These are phyloP conservation scores for Stellera chamaejasme DNA, from an alignment of 345 rosid species.

Conservation along the genomic window DNA sequence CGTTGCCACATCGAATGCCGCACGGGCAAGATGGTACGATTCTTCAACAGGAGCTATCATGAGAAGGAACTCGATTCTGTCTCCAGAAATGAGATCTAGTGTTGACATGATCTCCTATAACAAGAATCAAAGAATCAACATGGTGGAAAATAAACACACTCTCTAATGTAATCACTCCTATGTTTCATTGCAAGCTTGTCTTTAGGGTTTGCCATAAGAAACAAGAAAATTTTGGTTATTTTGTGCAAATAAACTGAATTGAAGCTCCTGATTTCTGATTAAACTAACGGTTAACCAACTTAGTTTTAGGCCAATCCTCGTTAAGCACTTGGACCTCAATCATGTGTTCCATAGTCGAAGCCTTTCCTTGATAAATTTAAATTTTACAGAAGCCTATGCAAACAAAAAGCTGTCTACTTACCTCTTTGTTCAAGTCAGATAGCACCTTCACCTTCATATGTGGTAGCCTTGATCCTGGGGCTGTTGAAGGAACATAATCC, in stretches of 20 bases:
- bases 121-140: conserved; percentile 1
- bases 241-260: not conserved
- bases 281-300: no score
- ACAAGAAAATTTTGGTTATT: not conserved
- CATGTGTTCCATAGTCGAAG: no score
- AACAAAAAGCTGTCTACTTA: conserved; percentile 7
- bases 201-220: not conserved
- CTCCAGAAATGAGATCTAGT: conserved; percentile 55
- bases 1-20: conserved; percentile 43
- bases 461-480: conserved; percentile 86
- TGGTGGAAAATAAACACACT: not conserved
- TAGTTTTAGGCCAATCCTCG: not conserved
- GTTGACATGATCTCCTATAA: conserved; percentile 51
- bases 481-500: conserved; percentile 71
- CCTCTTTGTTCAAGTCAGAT: conserved; percentile 38
- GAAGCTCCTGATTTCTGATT: no score
- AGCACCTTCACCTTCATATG: conserved; percentile 56
- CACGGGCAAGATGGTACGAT: conserved; percentile 61
- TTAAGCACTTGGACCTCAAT: not conserved
- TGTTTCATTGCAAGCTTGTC: not conserved
- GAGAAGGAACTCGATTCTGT: conserved; percentile 76
- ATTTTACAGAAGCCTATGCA: no score
- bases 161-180: not conserved
- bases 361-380: no score
- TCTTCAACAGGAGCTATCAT: conserved; percentile 55